These are phyloP conservation scores for Backusella australiensis DNA, from an alignment of 192 early-diverging fungal species.

Conservation along the genomic window DNA sequence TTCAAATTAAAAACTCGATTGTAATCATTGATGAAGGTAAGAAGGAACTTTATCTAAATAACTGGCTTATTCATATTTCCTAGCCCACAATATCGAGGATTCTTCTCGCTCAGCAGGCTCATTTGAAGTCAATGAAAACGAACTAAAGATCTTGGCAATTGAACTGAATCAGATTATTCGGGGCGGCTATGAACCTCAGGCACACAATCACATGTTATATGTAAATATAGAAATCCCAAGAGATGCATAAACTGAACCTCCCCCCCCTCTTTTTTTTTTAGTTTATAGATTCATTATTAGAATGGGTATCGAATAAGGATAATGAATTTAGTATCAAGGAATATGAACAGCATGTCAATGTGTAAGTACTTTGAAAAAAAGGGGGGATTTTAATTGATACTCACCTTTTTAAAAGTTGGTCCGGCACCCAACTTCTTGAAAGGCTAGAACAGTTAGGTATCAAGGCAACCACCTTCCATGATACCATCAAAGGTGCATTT, in stretches of 20 bases:
- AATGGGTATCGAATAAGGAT: constrained; percentile 23
- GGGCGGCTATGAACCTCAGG: background rate
- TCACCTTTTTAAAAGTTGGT: constrained; percentile 16
- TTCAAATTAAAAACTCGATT: constrained; percentile 43
- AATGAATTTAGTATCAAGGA: constrained; percentile 17
- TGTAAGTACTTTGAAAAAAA: constrained; percentile 15
- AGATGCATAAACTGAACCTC: background rate
- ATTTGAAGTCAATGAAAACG: constrained; percentile 40
- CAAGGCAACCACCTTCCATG: constrained; percentile 5
- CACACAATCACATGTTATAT: constrained; percentile 24
- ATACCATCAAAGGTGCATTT: constrained; percentile 17
- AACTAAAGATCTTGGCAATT: constrained; percentile 25
- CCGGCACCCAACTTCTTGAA: constrained; percentile 19
- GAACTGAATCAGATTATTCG: constrained; percentile 39
- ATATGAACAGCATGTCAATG: constrained; percentile 18
- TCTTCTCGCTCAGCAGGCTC: constrained; percentile 52
- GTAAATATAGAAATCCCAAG: constrained; percentile 9
- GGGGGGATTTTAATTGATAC: too few species aligned
- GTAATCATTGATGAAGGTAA: constrained; percentile 61
- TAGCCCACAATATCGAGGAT: constrained; percentile 64
- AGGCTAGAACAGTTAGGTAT: constrained; percentile 20
- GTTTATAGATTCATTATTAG: constrained; percentile 11
- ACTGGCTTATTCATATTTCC: too few species aligned
- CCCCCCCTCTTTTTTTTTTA: background rate
- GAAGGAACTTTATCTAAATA: too few species aligned